phyloP scores from a whole-genome alignment of 176 grass and related monocot genomes.

The Rhipidocladum racemiflorum region DNA sequence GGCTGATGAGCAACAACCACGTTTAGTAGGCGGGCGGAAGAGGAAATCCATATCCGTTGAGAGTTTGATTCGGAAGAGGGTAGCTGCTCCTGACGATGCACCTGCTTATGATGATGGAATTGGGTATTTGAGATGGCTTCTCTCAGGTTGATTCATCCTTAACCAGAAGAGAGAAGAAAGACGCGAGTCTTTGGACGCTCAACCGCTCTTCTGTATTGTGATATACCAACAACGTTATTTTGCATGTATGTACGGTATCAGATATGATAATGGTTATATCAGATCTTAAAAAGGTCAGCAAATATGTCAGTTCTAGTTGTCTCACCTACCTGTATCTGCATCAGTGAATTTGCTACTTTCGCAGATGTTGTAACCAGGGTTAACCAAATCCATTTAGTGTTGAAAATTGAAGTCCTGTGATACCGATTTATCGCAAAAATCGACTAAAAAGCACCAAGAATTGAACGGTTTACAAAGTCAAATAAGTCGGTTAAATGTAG shows the following conservation, averaged over 20 bases:
- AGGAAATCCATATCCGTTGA: slow-evolving; percentile 36
- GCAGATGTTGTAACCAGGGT: not conserved
- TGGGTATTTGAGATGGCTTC: slow-evolving; percentile 52
- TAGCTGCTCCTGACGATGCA: slow-evolving; percentile 34
- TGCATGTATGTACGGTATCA: not conserved
- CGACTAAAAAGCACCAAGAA: too few relatives aligned
- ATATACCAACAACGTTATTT: not conserved
- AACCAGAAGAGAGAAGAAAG: not conserved
- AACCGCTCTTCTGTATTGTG: not conserved
- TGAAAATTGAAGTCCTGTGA: too few relatives aligned
- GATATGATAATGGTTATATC: not conserved
- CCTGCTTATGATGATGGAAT: slow-evolving; percentile 39
- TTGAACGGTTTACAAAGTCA: too few relatives aligned
- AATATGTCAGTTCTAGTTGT: not conserved
- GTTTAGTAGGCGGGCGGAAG: slow-evolving; percentile 42
- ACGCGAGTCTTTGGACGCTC: not conserved
- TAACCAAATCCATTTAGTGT: too few relatives aligned
- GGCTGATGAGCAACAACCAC: slow-evolving; percentile 29
- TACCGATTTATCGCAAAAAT: too few relatives aligned
- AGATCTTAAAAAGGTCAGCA: not conserved
- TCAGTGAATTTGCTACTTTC: not conserved
- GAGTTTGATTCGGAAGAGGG: slow-evolving; percentile 41
- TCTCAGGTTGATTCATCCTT: slow-evolving; percentile 6
- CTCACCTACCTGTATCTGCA: not conserved
- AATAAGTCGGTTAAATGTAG: too few relatives aligned